Conservation (phyloP, 2,329 filamentous ascomycete genomes). For the Colletotrichum simmondsii region DNA sequence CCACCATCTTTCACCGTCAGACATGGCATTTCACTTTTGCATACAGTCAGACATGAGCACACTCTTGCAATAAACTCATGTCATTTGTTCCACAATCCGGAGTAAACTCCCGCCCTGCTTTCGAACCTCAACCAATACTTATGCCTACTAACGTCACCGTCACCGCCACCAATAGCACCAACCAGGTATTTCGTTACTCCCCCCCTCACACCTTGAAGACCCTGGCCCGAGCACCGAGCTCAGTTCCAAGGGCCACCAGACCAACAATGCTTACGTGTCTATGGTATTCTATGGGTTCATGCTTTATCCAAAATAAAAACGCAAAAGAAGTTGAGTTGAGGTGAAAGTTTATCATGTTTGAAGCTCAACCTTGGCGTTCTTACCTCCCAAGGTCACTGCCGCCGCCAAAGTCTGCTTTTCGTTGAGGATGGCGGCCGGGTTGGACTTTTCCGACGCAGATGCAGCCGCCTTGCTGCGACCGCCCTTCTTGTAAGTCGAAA, state of each 20-base stretch:
- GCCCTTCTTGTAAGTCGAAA: slow-evolving; percentile 55
- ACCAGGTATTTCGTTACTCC: background rate
- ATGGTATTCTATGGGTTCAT: background rate
- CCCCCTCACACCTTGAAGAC: too few species aligned
- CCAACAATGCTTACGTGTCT: background rate
- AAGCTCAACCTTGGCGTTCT: background rate
- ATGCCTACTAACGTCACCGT: background rate
- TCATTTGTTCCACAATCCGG: background rate
- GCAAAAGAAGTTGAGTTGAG: too few species aligned
- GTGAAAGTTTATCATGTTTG: background rate
- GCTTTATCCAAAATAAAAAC: background rate
- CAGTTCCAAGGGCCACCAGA: background rate
- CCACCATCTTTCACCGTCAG: background rate
- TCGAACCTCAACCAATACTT: background rate
- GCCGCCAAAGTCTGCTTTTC: slow-evolving; percentile 7
- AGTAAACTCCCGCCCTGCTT: slow-evolving; percentile 1
- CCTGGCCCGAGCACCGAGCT: background rate
- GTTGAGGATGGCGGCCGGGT: background rate
- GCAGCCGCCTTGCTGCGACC: background rate
- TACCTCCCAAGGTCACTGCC: background rate
- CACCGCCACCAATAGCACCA: too few species aligned
- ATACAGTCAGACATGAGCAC: background rate
- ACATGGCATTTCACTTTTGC: slow-evolving; percentile 11
- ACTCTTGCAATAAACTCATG: background rate
- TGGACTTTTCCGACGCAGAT: slow-evolving; percentile 1